A percentile compares a stretch with the other conserved stretches of the same genome.
These are phyloP conservation scores for Podaxis mareebaensis DNA, from an alignment of 768 basidiomycete genomes.

Conservation along the genomic window DNA sequence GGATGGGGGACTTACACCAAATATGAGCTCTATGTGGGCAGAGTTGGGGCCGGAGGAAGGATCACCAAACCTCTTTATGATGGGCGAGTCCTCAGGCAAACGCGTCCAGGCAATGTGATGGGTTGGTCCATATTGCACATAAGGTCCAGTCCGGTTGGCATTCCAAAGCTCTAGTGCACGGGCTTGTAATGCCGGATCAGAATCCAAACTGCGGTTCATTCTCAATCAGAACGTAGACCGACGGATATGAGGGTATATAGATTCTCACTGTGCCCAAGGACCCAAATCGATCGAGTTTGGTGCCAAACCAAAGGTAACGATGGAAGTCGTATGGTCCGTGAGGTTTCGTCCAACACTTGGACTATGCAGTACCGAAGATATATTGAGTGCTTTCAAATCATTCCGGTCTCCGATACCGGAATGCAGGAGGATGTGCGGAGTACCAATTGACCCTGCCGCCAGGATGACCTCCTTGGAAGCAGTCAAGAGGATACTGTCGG, in stretches of 20 bases:
- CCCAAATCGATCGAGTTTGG: slow-evolving; percentile 13
- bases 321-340: slow-evolving; percentile 23
- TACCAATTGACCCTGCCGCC: slow-evolving; percentile 16
- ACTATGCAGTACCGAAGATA: slow-evolving; percentile 25
- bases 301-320: background rate
- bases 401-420: slow-evolving; percentile 21
- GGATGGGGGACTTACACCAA: background rate
- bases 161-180: slow-evolving; percentile 17
- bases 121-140: background rate
- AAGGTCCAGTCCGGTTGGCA: slow-evolving; percentile 15
- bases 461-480: slow-evolving; percentile 25
- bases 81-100: slow-evolving; percentile 8
- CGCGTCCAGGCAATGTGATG: slow-evolving; percentile 16
- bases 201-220: background rate
- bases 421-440: slow-evolving; percentile 20
- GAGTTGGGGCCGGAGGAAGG: slow-evolving; percentile 16
- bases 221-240: background rate
- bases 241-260: background rate
- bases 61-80: slow-evolving; percentile 7
- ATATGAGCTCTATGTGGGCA: slow-evolving; percentile 15
- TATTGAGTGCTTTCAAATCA: slow-evolving; percentile 20
- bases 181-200: slow-evolving; percentile 4
- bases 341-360: slow-evolving; percentile 32
- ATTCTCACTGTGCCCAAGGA: slow-evolving; percentile 9
- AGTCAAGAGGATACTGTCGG: slow-evolving; percentile 5